Percentiles rank a stretch among this genome's conserved stretches.
phyloP scores from a whole-genome alignment of 352 stramenopile species.

The Paralagenidium karlingii region DNA sequence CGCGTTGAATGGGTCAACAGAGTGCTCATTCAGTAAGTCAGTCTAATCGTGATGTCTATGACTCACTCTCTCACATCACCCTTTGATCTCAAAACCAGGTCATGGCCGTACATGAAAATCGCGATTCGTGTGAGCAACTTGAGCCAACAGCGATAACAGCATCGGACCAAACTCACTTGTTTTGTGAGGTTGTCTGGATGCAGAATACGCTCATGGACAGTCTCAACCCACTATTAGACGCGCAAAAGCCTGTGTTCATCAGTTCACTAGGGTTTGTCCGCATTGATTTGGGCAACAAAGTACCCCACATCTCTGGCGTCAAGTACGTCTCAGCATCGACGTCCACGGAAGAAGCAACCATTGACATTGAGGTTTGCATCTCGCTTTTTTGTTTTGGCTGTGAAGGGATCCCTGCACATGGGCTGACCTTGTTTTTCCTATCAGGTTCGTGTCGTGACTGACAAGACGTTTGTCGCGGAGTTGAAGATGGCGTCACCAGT shows the following conservation, averaged over 20 bases:
- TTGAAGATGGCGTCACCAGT: constrained; percentile 53
- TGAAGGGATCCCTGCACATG: neutral
- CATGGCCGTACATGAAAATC: constrained; percentile 65
- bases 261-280: constrained; percentile 40
- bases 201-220: constrained; percentile 51
- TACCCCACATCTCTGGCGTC: constrained; percentile 50
- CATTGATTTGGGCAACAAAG: constrained; percentile 37
- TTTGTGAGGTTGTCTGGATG: neutral
- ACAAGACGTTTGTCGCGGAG: constrained; percentile 44
- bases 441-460: constrained; percentile 26
- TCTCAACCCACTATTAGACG: constrained; percentile 49
- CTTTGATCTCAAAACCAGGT: too few relatives aligned
- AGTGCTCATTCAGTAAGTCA: constrained; percentile 28
- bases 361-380: constrained; percentile 40
- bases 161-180: neutral
- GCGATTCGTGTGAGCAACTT: constrained; percentile 34
- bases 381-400: neutral
- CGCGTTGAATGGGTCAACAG: constrained; percentile 72
- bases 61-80: neutral
- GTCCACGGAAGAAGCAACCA: constrained; percentile 44
- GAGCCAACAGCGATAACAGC: neutral
- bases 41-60: neutral
- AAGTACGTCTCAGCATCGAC: constrained; percentile 52
- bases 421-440: neutral
- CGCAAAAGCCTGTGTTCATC: constrained; percentile 48